Evolutionary conservation across 139 green algal genomes (phyloP), one percentile per base, ranked within the genome.

Genomic region (Trebouxia sp.): DNA sequence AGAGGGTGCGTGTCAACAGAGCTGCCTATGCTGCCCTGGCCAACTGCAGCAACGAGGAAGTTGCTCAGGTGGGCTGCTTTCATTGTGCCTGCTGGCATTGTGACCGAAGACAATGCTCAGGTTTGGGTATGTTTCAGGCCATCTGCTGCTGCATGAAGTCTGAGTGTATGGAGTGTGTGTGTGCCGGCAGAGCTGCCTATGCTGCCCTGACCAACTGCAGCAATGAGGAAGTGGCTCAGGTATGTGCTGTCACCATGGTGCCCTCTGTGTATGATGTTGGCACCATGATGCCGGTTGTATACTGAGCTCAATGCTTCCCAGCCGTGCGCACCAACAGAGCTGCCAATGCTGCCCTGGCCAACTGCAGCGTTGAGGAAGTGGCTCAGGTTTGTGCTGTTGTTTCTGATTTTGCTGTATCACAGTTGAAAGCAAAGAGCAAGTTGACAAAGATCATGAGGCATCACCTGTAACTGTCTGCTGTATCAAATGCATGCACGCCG

Each of bases 241-340:
- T n/a, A n/a, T n/a, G n/a, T n/a, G n/a, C n/a, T n/a, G n/a, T n/a
- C n/a, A n/a, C n/a, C n/a, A n/a, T n/a, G n/a, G n/a, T n/a, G n/a
- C n/a, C n/a, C n/a, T n/a, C n/a, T n/a, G n/a, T n/a, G n/a, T n/a
- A n/a, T n/a, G n/a, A n/a, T n/a, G n/a, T n/a, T n/a, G n/a, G n/a
- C n/a, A n/a, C n/a, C n/a, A n/a, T n/a, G n/a, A n/a, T n/a, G n/a
- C n/a, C n/a, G n/a, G n/a, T n/a, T n/a, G n/a, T n/a, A 76, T 79
- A 85, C 32, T 69, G 91, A 77, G 83, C 50, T 6, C 78, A 69
- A 6, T 47, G 37, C 32, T 81, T 81, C 76, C 76, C 76, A 1
- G 35, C 32, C 17, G 22, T 81, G 41, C n/a, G n/a, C 14, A 17
- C 47, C 47, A 6, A 53, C 47, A 53, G 47, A 6, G 4, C 20